Evolutionary conservation across 2,329 filamentous ascomycete genomes (phyloP).

Genomic region (Epichloe bromicola): DNA sequence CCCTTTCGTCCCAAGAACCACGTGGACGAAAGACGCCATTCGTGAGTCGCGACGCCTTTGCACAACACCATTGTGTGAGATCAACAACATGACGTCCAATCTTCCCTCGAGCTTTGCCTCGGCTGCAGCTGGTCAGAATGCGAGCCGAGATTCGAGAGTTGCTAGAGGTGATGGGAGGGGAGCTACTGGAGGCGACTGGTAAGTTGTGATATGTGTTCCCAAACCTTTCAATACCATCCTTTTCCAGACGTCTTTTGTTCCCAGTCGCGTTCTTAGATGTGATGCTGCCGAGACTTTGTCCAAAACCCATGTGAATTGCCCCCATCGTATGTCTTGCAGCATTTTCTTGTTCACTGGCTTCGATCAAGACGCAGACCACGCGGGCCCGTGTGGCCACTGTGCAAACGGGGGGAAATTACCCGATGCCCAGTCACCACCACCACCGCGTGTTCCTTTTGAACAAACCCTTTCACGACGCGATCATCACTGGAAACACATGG

Average conservation of each 20-base stretch:
- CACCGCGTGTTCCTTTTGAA: neutral
- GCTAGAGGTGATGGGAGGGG: constrained; percentile 45
- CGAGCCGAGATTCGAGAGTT: constrained; percentile 45
- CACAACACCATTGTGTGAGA: neutral
- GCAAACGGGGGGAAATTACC: neutral
- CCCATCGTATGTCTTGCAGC: neutral
- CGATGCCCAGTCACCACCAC: neutral
- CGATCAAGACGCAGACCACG: neutral
- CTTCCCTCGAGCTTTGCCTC: constrained; percentile 76
- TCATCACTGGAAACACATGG: neutral
- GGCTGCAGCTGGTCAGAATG: constrained; percentile 63
- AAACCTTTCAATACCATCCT: neutral
- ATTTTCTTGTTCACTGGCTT: neutral
- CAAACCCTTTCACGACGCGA: neutral
- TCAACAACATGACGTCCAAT: constrained; percentile 52
- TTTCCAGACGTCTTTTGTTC: neutral
- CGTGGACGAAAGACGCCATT: constrained; percentile 4
- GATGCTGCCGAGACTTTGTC: neutral
- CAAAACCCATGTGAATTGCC: neutral
- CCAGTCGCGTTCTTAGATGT: neutral
- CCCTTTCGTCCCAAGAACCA: constrained; percentile 1
- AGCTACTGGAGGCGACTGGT: constrained; percentile 58
- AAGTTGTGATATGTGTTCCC: constrained; percentile 24
- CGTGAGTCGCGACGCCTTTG: neutral
- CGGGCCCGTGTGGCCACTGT: neutral